These are phyloP conservation scores for Knoxia roxburghii DNA, from an alignment of 257 asterid species.

Conservation along the genomic window DNA sequence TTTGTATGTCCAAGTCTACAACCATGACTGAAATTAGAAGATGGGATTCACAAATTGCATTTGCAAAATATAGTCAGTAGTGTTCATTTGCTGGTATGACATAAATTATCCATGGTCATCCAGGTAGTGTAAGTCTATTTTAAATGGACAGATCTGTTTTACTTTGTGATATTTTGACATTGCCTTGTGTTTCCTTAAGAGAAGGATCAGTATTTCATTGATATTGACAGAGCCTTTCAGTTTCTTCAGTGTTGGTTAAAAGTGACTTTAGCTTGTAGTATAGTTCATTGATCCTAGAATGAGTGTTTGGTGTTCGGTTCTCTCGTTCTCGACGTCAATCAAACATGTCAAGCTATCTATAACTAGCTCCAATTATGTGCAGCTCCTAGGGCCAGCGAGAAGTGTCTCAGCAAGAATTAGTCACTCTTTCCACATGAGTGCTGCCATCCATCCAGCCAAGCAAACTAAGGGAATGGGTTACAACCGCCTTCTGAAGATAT, in stretches of 20 bases:
- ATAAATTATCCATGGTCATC: too few species aligned
- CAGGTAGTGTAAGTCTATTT: not conserved
- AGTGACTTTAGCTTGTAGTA: not conserved
- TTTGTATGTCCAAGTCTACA: not conserved
- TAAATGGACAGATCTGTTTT: not conserved
- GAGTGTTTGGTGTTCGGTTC: not conserved
- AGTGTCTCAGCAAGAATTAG: conserved; percentile 38
- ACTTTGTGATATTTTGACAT: not conserved
- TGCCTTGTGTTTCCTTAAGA: not conserved
- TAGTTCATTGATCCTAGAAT: not conserved
- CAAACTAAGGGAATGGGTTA: not conserved
- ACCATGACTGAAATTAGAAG: too few species aligned
- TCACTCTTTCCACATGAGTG: conserved; percentile 19
- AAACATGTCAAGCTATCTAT: conserved; percentile 5
- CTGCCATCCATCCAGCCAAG: conserved; percentile 23
- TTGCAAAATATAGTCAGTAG: not conserved
- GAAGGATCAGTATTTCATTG: not conserved
- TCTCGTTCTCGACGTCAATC: not conserved
- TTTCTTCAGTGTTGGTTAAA: not conserved
- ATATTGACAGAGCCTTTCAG: not conserved
- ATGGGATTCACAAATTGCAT: not conserved
- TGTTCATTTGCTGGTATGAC: not conserved
- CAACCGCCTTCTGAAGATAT: conserved; percentile 9
- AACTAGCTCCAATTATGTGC: conserved; percentile 16
- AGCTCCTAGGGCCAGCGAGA: conserved; percentile 50